Evolutionary conservation across 2,329 filamentous ascomycete species (phyloP).

Genomic region (Xylariaceae sp.): DNA sequence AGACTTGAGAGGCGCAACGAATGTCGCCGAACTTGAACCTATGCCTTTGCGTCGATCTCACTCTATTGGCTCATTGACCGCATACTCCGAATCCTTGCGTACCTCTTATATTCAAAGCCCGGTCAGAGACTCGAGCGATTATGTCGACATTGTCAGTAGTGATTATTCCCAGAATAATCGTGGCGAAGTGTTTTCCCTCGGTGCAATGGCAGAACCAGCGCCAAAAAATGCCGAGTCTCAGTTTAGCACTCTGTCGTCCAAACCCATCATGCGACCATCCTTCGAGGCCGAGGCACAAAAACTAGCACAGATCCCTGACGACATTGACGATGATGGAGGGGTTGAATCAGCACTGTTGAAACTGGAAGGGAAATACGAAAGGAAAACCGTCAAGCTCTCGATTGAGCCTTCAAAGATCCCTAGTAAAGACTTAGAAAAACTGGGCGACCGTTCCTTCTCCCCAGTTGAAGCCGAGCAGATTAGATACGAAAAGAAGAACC

Average conservation of each 20-base stretch:
- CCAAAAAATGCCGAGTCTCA: slow-evolving; percentile 50
- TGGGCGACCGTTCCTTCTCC: slow-evolving; percentile 13
- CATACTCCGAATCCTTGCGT: slow-evolving; percentile 58
- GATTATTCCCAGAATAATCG: slow-evolving; percentile 40
- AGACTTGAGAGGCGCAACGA: slow-evolving; percentile 66
- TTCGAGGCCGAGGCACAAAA: slow-evolving; percentile 88
- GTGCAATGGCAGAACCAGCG: slow-evolving; percentile 53
- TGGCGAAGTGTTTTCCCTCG: slow-evolving; percentile 54
- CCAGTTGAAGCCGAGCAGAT: slow-evolving; percentile 26
- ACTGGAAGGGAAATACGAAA: slow-evolving; percentile 81
- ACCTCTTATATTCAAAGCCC: slow-evolving; percentile 54
- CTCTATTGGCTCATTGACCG: slow-evolving; percentile 59
- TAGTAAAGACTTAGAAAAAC: slow-evolving; percentile 19
- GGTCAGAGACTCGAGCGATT: slow-evolving; percentile 38
- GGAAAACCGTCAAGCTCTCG: slow-evolving; percentile 42
- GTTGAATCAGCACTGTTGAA: slow-evolving; percentile 92
- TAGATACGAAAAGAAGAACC: slow-evolving; percentile 42
- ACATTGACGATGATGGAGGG: slow-evolving; percentile 74
- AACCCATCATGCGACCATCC: slow-evolving; percentile 65
- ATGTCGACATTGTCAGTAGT: slow-evolving; percentile 44
- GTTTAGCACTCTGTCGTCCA: slow-evolving; percentile 61
- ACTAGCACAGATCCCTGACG: slow-evolving; percentile 84
- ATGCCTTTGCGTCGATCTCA: slow-evolving; percentile 50
- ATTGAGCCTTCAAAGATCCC: slow-evolving; percentile 36
- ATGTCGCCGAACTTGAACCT: slow-evolving; percentile 59